Evolutionary conservation across 2,329 filamentous ascomycete species (phyloP), one percentile per base, ranked within the genome.

Genomic region (Triangularia verruculosa): DNA sequence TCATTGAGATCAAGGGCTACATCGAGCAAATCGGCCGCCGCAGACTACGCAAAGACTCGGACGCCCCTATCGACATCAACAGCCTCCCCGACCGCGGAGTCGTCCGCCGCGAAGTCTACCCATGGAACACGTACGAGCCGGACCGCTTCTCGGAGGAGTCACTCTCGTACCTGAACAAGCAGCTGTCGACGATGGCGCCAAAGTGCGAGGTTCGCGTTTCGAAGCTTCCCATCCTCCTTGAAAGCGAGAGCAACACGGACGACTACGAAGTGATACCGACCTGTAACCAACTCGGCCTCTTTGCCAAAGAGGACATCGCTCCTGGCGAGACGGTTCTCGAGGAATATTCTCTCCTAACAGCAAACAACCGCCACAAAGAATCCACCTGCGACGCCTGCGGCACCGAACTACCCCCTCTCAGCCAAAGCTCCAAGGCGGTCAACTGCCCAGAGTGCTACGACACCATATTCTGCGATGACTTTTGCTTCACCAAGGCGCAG

Each of bases 371-470:
- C 28, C 84, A 95, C 12, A 92, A 96, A 73, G 93, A 96, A 66
- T 83, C 90, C 4, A 84, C 94, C 28, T 98, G 94, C 76, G 94
- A 98, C 75, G 93, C 93, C 13, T 98, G 94, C 75, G 92, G 92
- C 70, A 82, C 84, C 7, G 85, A 86, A 24, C 82, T 96, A 5
- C 91, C 90, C 0, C 82, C 83, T 0, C 78, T 91, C 25, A 78
- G 78, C 27, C 74, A 75, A 57, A 75, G 83, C 8, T 79, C 72
- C 57, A 76, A 72, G 61, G 83, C 80, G 15, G 79, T 87, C 39
- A 81, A 76, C 67, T 90, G 87, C 67, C 78, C 81, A 4, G 84
- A 86, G 34, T 89, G 87, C 72, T 79, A 83, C 65, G 87, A 89
- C 65, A 88, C 85, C 1, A 86, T 89, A 59, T 90, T 89, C 69